phyloP scores from a whole-genome alignment of 2,329 filamentous ascomycete species.

The Lomentospora prolificans region DNA sequence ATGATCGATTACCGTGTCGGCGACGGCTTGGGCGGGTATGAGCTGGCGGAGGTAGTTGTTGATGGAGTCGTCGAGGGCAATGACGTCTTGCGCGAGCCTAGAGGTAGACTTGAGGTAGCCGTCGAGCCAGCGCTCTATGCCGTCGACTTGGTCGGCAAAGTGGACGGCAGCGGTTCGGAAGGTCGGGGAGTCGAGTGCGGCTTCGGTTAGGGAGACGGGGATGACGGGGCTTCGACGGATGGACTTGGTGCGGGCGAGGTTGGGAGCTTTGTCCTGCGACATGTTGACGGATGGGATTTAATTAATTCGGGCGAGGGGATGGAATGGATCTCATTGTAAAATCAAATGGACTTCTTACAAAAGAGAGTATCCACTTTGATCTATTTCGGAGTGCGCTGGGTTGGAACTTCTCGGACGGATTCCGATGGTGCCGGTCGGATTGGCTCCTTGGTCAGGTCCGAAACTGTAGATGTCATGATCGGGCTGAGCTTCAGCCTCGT shows the following conservation, averaged over 20 bases:
- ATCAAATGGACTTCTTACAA: too few species aligned
- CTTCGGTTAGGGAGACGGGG: conserved; percentile 86
- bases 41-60: conserved; percentile 67
- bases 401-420: background rate
- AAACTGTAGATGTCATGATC: conserved; percentile 1
- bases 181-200: conserved; percentile 89
- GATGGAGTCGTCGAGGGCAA: conserved; percentile 68
- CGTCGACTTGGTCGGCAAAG: conserved; percentile 85
- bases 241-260: conserved; percentile 1
- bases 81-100: conserved; percentile 51
- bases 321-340: background rate
- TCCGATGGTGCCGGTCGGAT: background rate
- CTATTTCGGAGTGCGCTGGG: too few species aligned
- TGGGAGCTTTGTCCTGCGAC: background rate
- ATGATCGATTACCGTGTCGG: conserved; percentile 82
- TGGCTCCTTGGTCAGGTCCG: background rate
- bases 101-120: conserved; percentile 43
- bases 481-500: background rate
- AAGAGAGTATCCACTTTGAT: too few species aligned
- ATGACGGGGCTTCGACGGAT: conserved; percentile 30
- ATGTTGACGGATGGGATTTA: background rate
- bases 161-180: conserved; percentile 82
- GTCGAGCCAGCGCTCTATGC: conserved; percentile 85
- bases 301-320: too few species aligned
- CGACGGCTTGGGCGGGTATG: conserved; percentile 61